These are phyloP conservation scores for Trichoderma sp. DNA, from an alignment of 2,329 filamentous ascomycete species.

Conservation along the genomic window DNA sequence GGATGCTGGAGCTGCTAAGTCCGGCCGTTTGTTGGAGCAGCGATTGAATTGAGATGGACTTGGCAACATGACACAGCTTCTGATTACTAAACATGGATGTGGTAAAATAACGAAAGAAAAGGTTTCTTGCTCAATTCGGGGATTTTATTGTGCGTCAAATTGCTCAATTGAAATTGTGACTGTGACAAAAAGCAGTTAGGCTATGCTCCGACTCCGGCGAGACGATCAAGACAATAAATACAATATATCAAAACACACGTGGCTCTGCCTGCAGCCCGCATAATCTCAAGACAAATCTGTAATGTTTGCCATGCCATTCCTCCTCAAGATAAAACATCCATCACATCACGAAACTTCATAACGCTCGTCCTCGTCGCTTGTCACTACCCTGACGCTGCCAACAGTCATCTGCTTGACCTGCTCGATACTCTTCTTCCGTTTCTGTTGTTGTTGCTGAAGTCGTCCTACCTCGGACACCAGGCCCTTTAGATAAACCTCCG, in stretches of 20 bases:
- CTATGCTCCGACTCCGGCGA: background rate
- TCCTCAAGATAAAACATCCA: background rate
- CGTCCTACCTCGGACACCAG: slow-evolving; percentile 72
- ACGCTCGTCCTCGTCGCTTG: slow-evolving; percentile 39
- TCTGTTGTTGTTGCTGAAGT: slow-evolving; percentile 41
- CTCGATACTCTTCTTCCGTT: slow-evolving; percentile 43
- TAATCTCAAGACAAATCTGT: background rate
- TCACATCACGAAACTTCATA: background rate
- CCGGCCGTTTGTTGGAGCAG: background rate
- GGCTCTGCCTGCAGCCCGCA: background rate
- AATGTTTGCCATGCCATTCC: background rate
- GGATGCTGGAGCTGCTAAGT: slow-evolving; percentile 1
- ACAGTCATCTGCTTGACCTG: slow-evolving; percentile 42
- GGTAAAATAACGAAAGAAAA: background rate
- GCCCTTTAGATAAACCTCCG: slow-evolving; percentile 80
- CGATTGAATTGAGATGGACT: background rate
- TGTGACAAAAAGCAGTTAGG: background rate
- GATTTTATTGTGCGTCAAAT: background rate
- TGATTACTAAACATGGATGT: background rate
- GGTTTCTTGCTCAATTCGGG: background rate
- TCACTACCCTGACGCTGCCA: slow-evolving; percentile 46
- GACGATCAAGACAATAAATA: background rate
- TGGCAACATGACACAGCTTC: background rate
- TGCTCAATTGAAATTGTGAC: background rate
- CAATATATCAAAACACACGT: background rate